Conservation (phyloP, 192 early-diverging fungal species). For the Coemansia brasiliensis region DNA sequence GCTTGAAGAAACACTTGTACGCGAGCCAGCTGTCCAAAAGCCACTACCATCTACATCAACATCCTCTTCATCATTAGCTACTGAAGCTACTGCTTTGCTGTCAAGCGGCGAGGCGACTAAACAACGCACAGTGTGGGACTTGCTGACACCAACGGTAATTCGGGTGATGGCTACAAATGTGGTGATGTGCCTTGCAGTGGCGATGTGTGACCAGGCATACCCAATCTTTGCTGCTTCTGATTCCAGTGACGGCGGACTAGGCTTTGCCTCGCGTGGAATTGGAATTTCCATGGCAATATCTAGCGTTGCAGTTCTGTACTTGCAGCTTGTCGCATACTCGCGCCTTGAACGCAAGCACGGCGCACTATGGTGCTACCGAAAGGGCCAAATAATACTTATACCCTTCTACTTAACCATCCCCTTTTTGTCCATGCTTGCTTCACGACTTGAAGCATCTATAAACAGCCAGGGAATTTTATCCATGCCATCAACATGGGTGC, state of each 20-base stretch:
- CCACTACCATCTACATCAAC: not conserved
- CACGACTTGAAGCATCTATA: slow-evolving; percentile 2
- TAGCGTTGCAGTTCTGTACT: slow-evolving; percentile 42
- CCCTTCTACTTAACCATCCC: slow-evolving; percentile 13
- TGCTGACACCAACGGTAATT: slow-evolving; percentile 35
- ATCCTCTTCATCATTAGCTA: not conserved
- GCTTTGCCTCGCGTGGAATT: slow-evolving; percentile 53
- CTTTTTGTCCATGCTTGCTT: slow-evolving; percentile 17
- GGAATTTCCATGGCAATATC: slow-evolving; percentile 54
- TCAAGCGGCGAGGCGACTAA: not conserved
- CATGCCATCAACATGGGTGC: not conserved
- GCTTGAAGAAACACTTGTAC: slow-evolving; percentile 62
- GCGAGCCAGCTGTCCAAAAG: slow-evolving; percentile 2
- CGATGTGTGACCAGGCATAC: slow-evolving; percentile 30
- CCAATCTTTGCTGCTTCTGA: slow-evolving; percentile 50
- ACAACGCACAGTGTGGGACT: slow-evolving; percentile 12
- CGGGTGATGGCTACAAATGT: slow-evolving; percentile 27
- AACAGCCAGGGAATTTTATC: not conserved
- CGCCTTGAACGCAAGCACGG: slow-evolving; percentile 48
- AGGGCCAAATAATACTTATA: slow-evolving; percentile 19
- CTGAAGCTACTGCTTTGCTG: slow-evolving; percentile 4
- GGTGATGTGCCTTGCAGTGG: slow-evolving; percentile 15
- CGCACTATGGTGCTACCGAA: slow-evolving; percentile 43
- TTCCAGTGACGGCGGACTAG: slow-evolving; percentile 53
- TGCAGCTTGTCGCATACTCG: slow-evolving; percentile 57